Evolutionary conservation across 1,139 yeast species (phyloP).

Genomic region (Candida sp.): DNA sequence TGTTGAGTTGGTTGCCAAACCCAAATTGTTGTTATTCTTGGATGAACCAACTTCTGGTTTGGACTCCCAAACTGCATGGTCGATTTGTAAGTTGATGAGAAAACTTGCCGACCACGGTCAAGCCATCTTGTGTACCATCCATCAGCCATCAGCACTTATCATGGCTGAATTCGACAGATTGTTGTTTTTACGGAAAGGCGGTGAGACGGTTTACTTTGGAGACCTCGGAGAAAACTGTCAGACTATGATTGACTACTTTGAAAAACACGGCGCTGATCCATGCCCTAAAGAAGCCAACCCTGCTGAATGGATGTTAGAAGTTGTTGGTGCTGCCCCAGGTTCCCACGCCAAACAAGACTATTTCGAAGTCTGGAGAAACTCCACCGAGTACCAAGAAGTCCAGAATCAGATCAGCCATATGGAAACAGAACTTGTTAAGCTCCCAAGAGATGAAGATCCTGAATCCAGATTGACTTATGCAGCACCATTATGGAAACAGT

Average conservation of each 20-base stretch:
- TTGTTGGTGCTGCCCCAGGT: constrained; percentile 49
- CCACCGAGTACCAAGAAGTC: constrained; percentile 27
- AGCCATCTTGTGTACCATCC: constrained; percentile 45
- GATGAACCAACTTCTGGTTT: constrained; percentile 46
- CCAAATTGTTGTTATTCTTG: constrained; percentile 36
- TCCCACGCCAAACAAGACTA: constrained; percentile 37
- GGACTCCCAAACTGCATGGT: constrained; percentile 48
- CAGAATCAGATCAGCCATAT: constrained; percentile 25
- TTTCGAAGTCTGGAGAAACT: constrained; percentile 36
- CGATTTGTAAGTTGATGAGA: constrained; percentile 42
- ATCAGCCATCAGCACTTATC: constrained; percentile 43
- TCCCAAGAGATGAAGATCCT: constrained; percentile 26
- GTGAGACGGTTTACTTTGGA: constrained; percentile 69
- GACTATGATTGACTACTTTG: constrained; percentile 57
- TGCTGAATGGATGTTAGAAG: constrained; percentile 63
- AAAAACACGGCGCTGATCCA: constrained; percentile 46
- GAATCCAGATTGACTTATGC: constrained; percentile 29
- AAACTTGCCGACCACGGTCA: constrained; percentile 45
- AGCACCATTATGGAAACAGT: constrained; percentile 31
- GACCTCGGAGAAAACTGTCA: constrained; percentile 60
- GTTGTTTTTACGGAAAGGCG: constrained; percentile 45
- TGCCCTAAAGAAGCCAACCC: constrained; percentile 55
- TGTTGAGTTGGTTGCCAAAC: constrained; percentile 44
- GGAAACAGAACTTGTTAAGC: constrained; percentile 35
- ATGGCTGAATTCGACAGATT: constrained; percentile 37